Evolutionary conservation across 176 grass and related monocot genomes (phyloP).

Genomic region (Secale cereale): DNA sequence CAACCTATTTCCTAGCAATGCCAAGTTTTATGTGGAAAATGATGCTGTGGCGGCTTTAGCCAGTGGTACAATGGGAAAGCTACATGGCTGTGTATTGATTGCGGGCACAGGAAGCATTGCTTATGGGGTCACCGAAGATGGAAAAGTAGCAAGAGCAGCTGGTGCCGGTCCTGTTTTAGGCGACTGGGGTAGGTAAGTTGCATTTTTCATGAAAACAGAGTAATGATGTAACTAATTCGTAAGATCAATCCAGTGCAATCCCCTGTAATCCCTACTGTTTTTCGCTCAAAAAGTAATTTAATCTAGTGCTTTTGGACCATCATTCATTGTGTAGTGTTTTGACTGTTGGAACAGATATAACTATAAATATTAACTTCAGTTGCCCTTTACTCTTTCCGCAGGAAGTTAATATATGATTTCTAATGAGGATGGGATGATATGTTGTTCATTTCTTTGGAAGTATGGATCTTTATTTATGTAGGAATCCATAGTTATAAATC

Average conservation of each 20-base stretch:
- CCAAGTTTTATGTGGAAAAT: constrained; percentile 93
- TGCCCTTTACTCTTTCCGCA: background rate
- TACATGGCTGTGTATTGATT: constrained; percentile 93
- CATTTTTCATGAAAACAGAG: background rate
- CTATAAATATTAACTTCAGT: background rate
- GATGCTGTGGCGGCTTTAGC: constrained; percentile 88
- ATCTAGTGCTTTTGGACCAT: background rate
- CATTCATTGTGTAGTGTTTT: constrained; percentile 4
- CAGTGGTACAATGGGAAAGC: constrained; percentile 96
- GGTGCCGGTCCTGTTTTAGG: constrained; percentile 95
- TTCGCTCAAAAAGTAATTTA: background rate
- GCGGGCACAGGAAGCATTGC: constrained; percentile 93
- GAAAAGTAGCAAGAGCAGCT: constrained; percentile 89
- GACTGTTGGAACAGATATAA: background rate
- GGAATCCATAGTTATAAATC: background rate
- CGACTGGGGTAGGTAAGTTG: constrained; percentile 91
- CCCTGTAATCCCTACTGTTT: background rate
- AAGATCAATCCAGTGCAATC: background rate
- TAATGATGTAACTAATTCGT: background rate
- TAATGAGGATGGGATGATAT: background rate
- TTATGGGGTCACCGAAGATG: constrained; percentile 90
- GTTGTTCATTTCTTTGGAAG: background rate
- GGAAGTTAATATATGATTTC: background rate
- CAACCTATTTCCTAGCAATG: constrained; percentile 60
- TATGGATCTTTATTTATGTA: background rate